Evolutionary conservation across 2,329 filamentous ascomycete genomes (phyloP).

Genomic region (Penicillium sp.): DNA sequence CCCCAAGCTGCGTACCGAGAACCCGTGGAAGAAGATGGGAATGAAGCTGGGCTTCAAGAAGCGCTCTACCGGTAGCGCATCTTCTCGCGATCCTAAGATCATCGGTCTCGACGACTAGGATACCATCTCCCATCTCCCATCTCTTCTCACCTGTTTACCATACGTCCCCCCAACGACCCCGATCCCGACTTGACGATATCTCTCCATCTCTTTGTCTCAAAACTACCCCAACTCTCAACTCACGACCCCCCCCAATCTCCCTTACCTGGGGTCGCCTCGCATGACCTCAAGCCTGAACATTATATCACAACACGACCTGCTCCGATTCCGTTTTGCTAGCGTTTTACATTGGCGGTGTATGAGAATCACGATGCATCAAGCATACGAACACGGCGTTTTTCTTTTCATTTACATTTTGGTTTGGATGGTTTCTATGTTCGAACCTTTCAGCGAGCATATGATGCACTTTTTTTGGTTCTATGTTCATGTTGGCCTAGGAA

Average conservation of each 20-base stretch:
- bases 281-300: slow-evolving; percentile 12
- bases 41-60: slow-evolving; percentile 51
- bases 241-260: slow-evolving; percentile 3
- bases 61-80: slow-evolving; percentile 28
- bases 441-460: slow-evolving; percentile 1
- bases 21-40: slow-evolving; percentile 56
- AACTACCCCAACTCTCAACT: slow-evolving; percentile 4
- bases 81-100: slow-evolving; percentile 22
- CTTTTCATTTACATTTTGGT: slow-evolving; percentile 6
- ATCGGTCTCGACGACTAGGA: slow-evolving; percentile 22
- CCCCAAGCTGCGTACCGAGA: slow-evolving; percentile 46
- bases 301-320: slow-evolving; percentile 10
- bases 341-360: slow-evolving; percentile 29
- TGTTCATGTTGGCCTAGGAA: slow-evolving; percentile 3
- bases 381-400: slow-evolving; percentile 18
- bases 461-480: slow-evolving; percentile 10
- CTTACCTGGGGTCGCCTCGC: neutral
- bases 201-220: slow-evolving; percentile 1
- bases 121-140: neutral
- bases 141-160: neutral
- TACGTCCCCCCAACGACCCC: neutral
- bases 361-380: slow-evolving; percentile 27
- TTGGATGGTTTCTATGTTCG: slow-evolving; percentile 1
- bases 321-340: slow-evolving; percentile 22
- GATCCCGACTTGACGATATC: neutral